Evolutionary conservation across 768 basidiomycete species (phyloP).

Genomic region (Lentinula edodes): DNA sequence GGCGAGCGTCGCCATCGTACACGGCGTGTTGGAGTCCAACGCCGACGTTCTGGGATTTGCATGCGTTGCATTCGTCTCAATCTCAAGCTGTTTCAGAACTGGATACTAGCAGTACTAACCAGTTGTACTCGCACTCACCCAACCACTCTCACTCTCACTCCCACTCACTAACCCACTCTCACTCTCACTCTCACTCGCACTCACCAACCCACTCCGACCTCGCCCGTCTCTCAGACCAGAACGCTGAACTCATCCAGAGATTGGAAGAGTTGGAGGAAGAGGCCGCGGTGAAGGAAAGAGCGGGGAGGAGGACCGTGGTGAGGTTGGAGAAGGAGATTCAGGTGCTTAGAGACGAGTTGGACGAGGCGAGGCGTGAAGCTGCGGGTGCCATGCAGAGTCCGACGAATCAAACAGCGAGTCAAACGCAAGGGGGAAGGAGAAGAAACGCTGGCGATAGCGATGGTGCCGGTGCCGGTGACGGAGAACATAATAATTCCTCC

Average conservation of each 20-base stretch:
- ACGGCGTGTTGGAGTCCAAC: too few species aligned
- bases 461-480: too few species aligned
- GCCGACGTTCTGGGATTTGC: too few species aligned
- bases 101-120: too few species aligned
- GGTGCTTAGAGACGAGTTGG: conserved; percentile 66
- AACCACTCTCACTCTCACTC: conserved; percentile 14
- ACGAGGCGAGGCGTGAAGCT: conserved; percentile 57
- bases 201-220: conserved; percentile 68
- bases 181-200: conserved; percentile 21
- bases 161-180: conserved; percentile 58
- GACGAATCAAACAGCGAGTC: conserved; percentile 52
- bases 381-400: conserved; percentile 26
- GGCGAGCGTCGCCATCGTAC: conserved; percentile 48
- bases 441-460: too few species aligned
- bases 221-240: conserved; percentile 72
- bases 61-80: too few species aligned
- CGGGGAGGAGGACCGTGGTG: conserved; percentile 64
- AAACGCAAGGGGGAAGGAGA: too few species aligned
- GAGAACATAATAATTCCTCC: too few species aligned
- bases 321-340: conserved; percentile 79
- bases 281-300: conserved; percentile 56
- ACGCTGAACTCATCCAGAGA: conserved; percentile 71
- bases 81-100: too few species aligned
- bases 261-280: conserved; percentile 74
- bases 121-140: too few species aligned